A percentile compares a stretch with the other conserved stretches of the same genome.
Evolutionary conservation across 768 basidiomycete genomes (phyloP).

Genomic region (Amanita jacksonii): DNA sequence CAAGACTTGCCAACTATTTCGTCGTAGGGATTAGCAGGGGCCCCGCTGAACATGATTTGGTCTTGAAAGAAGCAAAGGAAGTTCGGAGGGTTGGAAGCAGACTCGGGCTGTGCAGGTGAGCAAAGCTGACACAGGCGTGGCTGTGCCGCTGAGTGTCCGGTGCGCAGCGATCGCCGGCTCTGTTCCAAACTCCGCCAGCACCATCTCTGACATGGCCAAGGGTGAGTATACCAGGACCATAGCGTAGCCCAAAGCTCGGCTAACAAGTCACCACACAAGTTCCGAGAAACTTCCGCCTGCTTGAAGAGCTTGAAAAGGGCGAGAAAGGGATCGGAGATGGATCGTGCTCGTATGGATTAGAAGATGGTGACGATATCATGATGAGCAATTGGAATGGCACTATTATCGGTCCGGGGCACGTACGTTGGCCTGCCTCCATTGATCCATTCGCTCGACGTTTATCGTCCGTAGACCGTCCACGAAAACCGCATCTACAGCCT

Average conservation of each 20-base stretch:
- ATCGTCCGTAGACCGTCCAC: conserved; percentile 80
- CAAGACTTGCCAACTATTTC: conserved; percentile 75
- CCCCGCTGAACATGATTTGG: conserved; percentile 58
- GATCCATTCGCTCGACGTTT: too few relatives aligned
- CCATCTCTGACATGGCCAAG: conserved; percentile 41
- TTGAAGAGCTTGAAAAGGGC: conserved; percentile 98
- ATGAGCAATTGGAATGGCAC: conserved; percentile 99
- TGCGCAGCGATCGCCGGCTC: too few relatives aligned
- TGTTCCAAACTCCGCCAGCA: conserved; percentile 12
- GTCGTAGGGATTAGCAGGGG: conserved; percentile 71
- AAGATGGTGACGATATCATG: conserved; percentile 91
- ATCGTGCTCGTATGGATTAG: conserved; percentile 93
- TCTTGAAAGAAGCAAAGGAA: conserved; percentile 10
- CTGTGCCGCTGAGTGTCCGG: conserved; percentile 20
- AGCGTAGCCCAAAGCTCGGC: too few relatives aligned
- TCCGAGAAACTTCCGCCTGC: conserved; percentile 90
- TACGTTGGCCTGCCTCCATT: conserved; percentile 30
- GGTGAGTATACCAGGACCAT: too few relatives aligned
- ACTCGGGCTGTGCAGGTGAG: neutral
- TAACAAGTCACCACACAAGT: too few relatives aligned
- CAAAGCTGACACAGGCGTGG: conserved; percentile 18
- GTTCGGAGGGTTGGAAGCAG: neutral
- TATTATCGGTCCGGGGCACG: conserved; percentile 97
- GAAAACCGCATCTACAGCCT: conserved; percentile 98
- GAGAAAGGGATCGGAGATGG: conserved; percentile 99